Evolutionary conservation across 805 yeast species (phyloP).

Genomic region (Hanseniaspora thailandica): DNA sequence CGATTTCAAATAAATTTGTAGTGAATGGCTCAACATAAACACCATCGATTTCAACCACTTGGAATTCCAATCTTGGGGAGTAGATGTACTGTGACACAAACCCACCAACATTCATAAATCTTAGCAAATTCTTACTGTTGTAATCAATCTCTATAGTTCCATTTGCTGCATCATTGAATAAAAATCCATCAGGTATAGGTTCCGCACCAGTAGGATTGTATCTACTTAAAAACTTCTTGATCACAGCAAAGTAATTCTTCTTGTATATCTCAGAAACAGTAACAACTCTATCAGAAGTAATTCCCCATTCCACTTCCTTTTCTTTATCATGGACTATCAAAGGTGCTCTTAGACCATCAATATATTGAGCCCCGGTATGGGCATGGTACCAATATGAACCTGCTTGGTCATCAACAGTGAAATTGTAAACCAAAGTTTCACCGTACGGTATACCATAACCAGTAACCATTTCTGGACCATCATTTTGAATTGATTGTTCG

Average conservation of each 20-base stretch:
- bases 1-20: slow-evolving; percentile 46
- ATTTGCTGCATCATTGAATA: slow-evolving; percentile 55
- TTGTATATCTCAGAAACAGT: slow-evolving; percentile 58
- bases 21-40: slow-evolving; percentile 47
- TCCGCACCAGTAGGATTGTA: slow-evolving; percentile 80
- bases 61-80: slow-evolving; percentile 60
- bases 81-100: slow-evolving; percentile 62
- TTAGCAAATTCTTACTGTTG: slow-evolving; percentile 49
- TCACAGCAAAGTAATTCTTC: slow-evolving; percentile 36
- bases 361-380: slow-evolving; percentile 64
- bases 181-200: slow-evolving; percentile 58
- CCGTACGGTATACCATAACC: slow-evolving; percentile 72
- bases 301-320: slow-evolving; percentile 40
- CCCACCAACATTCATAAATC: slow-evolving; percentile 57
- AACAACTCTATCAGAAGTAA: slow-evolving; percentile 50
- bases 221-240: slow-evolving; percentile 41
- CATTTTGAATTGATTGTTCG: slow-evolving; percentile 41
- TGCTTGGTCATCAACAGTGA: slow-evolving; percentile 52
- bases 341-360: slow-evolving; percentile 65
- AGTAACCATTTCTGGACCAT: slow-evolving; percentile 69
- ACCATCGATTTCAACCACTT: slow-evolving; percentile 67
- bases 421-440: slow-evolving; percentile 54
- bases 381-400: slow-evolving; percentile 84
- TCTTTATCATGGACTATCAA: slow-evolving; percentile 49
- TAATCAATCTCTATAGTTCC: slow-evolving; percentile 45